Conservation (phyloP, 345 rosid species). For the Salix caprea region DNA sequence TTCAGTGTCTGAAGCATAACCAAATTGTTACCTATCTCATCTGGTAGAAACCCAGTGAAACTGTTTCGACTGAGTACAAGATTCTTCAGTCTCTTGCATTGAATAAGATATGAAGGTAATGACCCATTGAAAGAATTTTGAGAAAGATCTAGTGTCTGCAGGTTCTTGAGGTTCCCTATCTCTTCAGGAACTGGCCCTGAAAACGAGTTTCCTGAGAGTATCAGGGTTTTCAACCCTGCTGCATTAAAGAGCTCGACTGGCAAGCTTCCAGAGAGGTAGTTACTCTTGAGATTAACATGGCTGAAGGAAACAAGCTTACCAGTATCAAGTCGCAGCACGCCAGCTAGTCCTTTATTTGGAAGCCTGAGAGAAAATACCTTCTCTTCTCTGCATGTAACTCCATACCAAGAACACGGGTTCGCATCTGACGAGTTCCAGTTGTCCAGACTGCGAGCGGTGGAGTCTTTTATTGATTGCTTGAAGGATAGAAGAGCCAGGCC, state of each 20-base stretch:
- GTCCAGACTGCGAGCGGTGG: not conserved
- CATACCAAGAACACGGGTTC: slow-evolving; percentile 25
- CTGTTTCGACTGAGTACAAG: slow-evolving; percentile 18
- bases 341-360: slow-evolving; percentile 11
- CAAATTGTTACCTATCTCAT: slow-evolving; percentile 19
- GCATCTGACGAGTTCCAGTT: slow-evolving; percentile 20
- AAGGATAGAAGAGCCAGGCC: slow-evolving; percentile 31
- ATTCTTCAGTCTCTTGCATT: slow-evolving; percentile 22
- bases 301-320: slow-evolving; percentile 9
- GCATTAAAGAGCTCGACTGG: slow-evolving; percentile 17
- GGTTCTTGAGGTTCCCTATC: slow-evolving; percentile 16
- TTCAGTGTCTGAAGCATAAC: slow-evolving; percentile 14
- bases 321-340: slow-evolving; percentile 17
- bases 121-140: slow-evolving; percentile 14
- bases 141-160: slow-evolving; percentile 21
- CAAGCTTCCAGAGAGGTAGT: slow-evolving; percentile 15
- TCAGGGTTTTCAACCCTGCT: slow-evolving; percentile 13
- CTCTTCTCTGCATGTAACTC: slow-evolving; percentile 15
- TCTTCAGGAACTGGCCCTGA: slow-evolving; percentile 23
- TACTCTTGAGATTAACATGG: slow-evolving; percentile 18
- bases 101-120: slow-evolving; percentile 15
- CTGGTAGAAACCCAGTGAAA: slow-evolving; percentile 22
- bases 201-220: slow-evolving; percentile 24
- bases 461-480: slow-evolving; percentile 13
- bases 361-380: slow-evolving; percentile 13